phyloP scores from a whole-genome alignment of 2,329 filamentous ascomycete genomes.

The Xylariaceae sp. region DNA sequence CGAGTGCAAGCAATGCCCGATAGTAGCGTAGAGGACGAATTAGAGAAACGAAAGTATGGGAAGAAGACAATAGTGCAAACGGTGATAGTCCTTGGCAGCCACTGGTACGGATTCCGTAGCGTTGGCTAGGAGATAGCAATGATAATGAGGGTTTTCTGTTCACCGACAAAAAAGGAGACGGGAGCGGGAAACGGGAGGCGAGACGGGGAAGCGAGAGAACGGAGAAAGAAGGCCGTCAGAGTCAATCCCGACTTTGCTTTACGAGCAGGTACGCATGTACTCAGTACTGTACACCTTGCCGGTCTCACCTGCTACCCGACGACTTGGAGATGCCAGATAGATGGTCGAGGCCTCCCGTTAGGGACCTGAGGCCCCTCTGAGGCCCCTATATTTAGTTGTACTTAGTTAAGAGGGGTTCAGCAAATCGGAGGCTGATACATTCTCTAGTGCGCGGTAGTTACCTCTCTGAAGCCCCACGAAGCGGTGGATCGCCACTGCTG shows the following conservation, averaged over 20 bases:
- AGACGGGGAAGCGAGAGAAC: background rate
- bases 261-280: too few species aligned
- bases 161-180: background rate
- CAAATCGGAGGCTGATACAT: conserved; percentile 17
- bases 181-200: background rate
- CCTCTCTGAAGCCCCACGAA: background rate
- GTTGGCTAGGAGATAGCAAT: background rate
- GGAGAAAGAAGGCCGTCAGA: conserved; percentile 8
- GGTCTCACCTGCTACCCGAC: background rate
- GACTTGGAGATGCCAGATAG: background rate
- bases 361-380: background rate
- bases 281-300: background rate
- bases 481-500: background rate
- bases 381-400: background rate
- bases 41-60: background rate
- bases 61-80: background rate
- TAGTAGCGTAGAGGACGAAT: background rate
- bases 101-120: background rate
- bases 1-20: background rate
- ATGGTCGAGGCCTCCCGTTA: conserved; percentile 6
- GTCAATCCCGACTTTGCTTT: background rate
- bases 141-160: background rate
- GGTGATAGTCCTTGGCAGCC: background rate
- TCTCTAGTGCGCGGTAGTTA: background rate
- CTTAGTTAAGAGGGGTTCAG: background rate